Evolutionary conservation across 129 eudicot species (phyloP).

Genomic region (Flaveria sonorensis): DNA sequence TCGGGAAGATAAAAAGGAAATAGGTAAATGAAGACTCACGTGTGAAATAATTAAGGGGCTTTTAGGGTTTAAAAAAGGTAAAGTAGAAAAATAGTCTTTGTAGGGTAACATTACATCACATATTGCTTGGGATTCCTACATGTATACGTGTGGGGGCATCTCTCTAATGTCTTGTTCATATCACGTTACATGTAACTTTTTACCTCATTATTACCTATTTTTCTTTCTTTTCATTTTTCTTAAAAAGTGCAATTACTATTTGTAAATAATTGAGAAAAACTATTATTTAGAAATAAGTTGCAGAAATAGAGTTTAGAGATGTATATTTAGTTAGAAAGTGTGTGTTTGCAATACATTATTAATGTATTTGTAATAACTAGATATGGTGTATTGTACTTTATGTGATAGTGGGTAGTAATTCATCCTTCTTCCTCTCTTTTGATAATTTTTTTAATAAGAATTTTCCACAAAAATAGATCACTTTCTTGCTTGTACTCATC

Average conservation of each 20-base stretch:
- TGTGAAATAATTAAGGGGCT: slow-evolving; percentile 41
- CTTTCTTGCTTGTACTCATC: slow-evolving; percentile 26
- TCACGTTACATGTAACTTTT: slow-evolving; percentile 26
- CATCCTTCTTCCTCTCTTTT: background rate
- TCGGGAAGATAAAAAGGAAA: slow-evolving; percentile 26
- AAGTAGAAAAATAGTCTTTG: slow-evolving; percentile 33
- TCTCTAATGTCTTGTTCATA: slow-evolving; percentile 16
- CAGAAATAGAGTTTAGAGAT: background rate
- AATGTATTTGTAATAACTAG: background rate
- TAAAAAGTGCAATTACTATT: background rate
- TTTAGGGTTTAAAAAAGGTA: slow-evolving; percentile 36
- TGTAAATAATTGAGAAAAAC: background rate
- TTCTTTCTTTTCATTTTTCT: background rate
- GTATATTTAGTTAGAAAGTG: background rate
- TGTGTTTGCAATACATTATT: background rate
- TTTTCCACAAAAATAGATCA: slow-evolving; percentile 16
- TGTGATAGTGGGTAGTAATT: slow-evolving; percentile 1
- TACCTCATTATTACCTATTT: slow-evolving; percentile 24
- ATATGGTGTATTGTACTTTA: background rate
- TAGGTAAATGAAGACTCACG: slow-evolving; percentile 35
- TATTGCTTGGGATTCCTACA: slow-evolving; percentile 37
- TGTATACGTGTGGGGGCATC: slow-evolving; percentile 33
- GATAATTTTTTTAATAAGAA: background rate
- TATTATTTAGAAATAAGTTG: too few species aligned
- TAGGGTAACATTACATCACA: slow-evolving; percentile 26